Percentiles rank a stretch among this genome's conserved stretches.
Conservation (phyloP, 2,329 filamentous ascomycete genomes). For the Nemania serpens region DNA sequence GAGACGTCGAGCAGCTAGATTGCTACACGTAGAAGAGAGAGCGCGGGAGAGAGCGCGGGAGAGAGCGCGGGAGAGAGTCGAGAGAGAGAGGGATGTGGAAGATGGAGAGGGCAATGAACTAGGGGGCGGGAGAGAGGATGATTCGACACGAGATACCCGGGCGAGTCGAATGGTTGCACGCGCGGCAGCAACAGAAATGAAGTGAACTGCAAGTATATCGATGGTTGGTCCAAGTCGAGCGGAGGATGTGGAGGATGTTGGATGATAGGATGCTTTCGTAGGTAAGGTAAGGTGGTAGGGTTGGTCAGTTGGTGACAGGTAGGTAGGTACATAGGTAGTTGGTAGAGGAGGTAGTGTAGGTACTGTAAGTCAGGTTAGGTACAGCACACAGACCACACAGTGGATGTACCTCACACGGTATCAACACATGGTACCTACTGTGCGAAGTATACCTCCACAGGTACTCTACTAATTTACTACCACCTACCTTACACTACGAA, state of each 20-base stretch:
- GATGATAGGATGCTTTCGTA: too few relatives aligned
- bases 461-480: too few relatives aligned
- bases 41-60: too few relatives aligned
- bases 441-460: too few relatives aligned
- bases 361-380: too few relatives aligned
- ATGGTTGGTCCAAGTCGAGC: conserved; percentile 12
- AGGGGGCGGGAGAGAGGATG: background rate
- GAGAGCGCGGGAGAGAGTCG: background rate
- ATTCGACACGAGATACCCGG: background rate
- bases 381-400: too few relatives aligned
- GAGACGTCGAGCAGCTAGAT: background rate
- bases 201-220: conserved; percentile 13
- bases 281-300: background rate
- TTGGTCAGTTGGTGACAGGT: too few relatives aligned
- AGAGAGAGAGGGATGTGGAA: background rate
- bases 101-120: background rate
- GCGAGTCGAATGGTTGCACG: conserved; percentile 4
- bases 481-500: too few relatives aligned
- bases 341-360: too few relatives aligned
- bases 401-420: too few relatives aligned
- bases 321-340: too few relatives aligned
- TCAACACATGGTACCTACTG: too few relatives aligned
- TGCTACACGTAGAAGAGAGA: background rate
- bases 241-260: conserved; percentile 17
- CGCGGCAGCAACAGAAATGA: conserved; percentile 14